Percentiles rank a stretch among this genome's conserved stretches.
Evolutionary conservation across 2,329 filamentous ascomycete species (phyloP).

Genomic region (Hymenoscyphus albidus): DNA sequence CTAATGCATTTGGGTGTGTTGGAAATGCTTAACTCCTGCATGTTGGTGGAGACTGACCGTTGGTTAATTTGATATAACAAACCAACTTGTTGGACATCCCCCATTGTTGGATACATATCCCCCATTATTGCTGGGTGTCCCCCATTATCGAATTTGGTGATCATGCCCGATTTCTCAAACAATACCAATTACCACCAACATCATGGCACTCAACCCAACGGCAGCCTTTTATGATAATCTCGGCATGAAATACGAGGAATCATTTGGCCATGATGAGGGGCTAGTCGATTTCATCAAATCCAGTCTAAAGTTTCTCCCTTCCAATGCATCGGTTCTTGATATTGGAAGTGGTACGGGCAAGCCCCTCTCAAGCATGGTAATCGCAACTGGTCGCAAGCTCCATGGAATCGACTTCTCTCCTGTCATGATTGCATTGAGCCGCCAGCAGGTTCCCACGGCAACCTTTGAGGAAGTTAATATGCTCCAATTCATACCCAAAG

Average conservation of each 20-base stretch:
- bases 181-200: neutral
- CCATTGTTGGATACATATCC: too few relatives aligned
- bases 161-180: neutral
- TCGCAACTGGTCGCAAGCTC: slow-evolving; percentile 22
- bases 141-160: too few relatives aligned
- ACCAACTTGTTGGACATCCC: too few relatives aligned
- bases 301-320: neutral
- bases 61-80: too few relatives aligned
- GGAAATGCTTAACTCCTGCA: too few relatives aligned
- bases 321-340: slow-evolving; percentile 26
- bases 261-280: slow-evolving; percentile 3
- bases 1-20: too few relatives aligned
- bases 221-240: neutral
- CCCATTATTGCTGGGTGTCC: neutral
- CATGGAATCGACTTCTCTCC: slow-evolving; percentile 35
- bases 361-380: slow-evolving; percentile 29
- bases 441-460: slow-evolving; percentile 4
- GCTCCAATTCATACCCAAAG: slow-evolving; percentile 15
- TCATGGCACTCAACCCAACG: neutral
- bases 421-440: slow-evolving; percentile 26
- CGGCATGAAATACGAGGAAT: neutral
- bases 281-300: slow-evolving; percentile 5
- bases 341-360: slow-evolving; percentile 37
- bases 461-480: slow-evolving; percentile 21
- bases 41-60: too few relatives aligned